Conservation (phyloP, 2,329 filamentous ascomycete genomes). For the Leptographium galeiforme region DNA sequence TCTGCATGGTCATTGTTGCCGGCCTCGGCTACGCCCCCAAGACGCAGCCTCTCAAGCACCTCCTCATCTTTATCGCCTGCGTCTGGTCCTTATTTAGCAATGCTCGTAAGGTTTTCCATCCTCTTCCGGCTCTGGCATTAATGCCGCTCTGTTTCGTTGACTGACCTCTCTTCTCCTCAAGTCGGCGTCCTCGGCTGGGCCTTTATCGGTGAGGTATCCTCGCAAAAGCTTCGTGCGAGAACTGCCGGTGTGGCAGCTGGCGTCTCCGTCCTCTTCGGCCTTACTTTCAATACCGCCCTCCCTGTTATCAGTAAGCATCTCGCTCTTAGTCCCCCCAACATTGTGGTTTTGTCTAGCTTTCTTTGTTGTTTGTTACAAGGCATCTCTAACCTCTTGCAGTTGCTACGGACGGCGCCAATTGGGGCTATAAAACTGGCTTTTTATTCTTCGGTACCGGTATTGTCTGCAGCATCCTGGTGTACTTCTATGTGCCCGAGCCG, state of each 20-base stretch:
- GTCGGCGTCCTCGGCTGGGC: slow-evolving; percentile 12
- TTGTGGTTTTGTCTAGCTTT: background rate
- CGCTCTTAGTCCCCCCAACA: background rate
- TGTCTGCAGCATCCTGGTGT: slow-evolving; percentile 8
- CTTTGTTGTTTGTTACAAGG: too few relatives aligned
- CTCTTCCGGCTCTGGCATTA: slow-evolving; percentile 1
- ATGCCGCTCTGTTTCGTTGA: background rate
- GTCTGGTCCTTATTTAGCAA: slow-evolving; percentile 10
- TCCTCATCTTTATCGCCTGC: slow-evolving; percentile 12
- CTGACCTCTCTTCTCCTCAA: background rate
- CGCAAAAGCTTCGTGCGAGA: slow-evolving; percentile 12
- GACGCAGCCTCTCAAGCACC: slow-evolving; percentile 3
- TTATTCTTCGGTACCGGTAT: slow-evolving; percentile 11
- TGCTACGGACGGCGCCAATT: slow-evolving; percentile 10
- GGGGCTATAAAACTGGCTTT: slow-evolving; percentile 14
- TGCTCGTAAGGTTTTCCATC: background rate
- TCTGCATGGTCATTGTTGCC: slow-evolving; percentile 8
- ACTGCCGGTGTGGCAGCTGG: slow-evolving; percentile 13
- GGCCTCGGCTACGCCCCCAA: slow-evolving; percentile 7
- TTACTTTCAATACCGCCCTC: slow-evolving; percentile 13
- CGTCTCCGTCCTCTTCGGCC: slow-evolving; percentile 11
- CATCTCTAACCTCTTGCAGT: background rate
- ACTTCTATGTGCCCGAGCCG: slow-evolving; percentile 12
- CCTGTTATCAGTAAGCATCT: slow-evolving; percentile 10
- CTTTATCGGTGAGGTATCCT: slow-evolving; percentile 13